Evolutionary conservation across 177 flowering plant genomes (phyloP).

Genomic region (Vitis hybrid): DNA sequence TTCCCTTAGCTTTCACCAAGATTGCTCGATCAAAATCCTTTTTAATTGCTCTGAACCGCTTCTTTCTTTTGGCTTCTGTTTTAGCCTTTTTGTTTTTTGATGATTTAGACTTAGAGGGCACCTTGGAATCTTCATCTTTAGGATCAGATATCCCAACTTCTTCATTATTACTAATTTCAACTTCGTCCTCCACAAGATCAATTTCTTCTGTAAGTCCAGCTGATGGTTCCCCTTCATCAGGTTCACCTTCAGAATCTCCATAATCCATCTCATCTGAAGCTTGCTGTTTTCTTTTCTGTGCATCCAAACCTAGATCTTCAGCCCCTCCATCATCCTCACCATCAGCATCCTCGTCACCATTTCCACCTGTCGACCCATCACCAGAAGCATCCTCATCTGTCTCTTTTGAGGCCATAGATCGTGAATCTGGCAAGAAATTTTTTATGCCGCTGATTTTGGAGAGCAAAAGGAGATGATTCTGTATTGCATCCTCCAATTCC

Average conservation of each 20-base stretch:
- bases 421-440: constrained; percentile 29
- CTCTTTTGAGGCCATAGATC: constrained; percentile 30
- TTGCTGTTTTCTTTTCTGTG: constrained; percentile 58
- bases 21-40: constrained; percentile 47
- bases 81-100: constrained; percentile 21
- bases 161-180: constrained; percentile 19
- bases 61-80: constrained; percentile 11
- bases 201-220: constrained; percentile 36
- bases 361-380: constrained; percentile 9
- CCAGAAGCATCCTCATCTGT: constrained; percentile 35
- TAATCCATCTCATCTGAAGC: constrained; percentile 79
- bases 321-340: constrained; percentile 38
- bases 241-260: constrained; percentile 54
- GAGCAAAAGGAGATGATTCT: constrained; percentile 50
- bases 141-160: constrained; percentile 17
- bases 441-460: constrained; percentile 68
- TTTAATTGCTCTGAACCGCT: constrained; percentile 8
- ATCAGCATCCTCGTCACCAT: constrained; percentile 29
- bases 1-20: constrained; percentile 32
- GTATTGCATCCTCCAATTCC: constrained; percentile 66
- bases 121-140: constrained; percentile 34
- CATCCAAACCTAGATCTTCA: constrained; percentile 69
- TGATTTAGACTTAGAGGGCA: constrained; percentile 22
- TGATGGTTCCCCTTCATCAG: constrained; percentile 29
- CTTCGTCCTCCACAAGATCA: constrained; percentile 40